Base-by-base conservation (phyloP, 2,329 filamentous ascomycete genomes). In the Ophiostoma fasciatum region DNA sequence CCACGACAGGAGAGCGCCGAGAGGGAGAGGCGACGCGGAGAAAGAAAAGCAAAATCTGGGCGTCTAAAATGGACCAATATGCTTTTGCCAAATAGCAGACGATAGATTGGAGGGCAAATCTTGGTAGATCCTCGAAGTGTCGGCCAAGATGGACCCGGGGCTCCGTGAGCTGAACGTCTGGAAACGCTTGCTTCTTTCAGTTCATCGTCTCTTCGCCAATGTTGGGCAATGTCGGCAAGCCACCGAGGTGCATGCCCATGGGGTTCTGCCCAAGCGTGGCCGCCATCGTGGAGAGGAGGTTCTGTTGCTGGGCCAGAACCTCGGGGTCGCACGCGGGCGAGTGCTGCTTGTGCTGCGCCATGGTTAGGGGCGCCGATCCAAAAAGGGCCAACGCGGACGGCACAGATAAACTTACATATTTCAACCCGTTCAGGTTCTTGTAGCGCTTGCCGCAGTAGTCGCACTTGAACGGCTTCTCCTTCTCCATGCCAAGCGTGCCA, bases 401-500 rank as follows among this genome's bases (percentile, higher is more conserved):
- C 28, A 28, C 11, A 23, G 13, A 25, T 4, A 25, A 18, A 61
- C 73, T 59, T 60, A 78, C 74, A 54, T 98, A 98, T 74, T 98
- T 98, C 43, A 98, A 71, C 7, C 90, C 90, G 58, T 98, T 98
- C 42, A 98, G 60, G 53, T 98, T 98, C 75, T 98, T 98, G 63
- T 98, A 98, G 35, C 90, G 81, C 65, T 98, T 98, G 50, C 88
- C 87, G 54, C 90, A 98, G 10, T 85, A 80, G 46, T 96, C 87
- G 57, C 90, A 98, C 52, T 87, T 87, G 56, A 96, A 96, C 3
- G 90, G 90, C 64, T 98, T 98, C 63, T 96, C 88, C 57, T 96
- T 98, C 61, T 98, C 90, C 90, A 98, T 98, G n/a, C 90, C 90
- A 25, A 94, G 66, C 1, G 90, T 96, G 22, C 90, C 90, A 0